Base-by-base conservation (phyloP, 2,329 filamentous ascomycete species). In the Fusarium xylarioides region DNA sequence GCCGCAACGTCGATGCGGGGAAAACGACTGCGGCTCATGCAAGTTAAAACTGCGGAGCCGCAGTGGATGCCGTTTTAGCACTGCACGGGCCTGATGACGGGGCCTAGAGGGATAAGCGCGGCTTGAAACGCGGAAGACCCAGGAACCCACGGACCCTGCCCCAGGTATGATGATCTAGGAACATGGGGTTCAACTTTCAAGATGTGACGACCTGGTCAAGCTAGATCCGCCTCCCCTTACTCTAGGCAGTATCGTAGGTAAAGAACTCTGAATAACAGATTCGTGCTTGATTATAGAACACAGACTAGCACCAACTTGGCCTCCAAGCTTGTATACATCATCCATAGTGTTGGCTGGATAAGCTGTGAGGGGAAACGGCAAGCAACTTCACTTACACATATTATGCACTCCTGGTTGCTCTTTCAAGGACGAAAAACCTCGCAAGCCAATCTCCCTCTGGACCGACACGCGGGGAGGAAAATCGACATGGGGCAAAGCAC, bases 11-110 rank as follows among this genome's bases (percentile, higher is more conserved):
- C 55, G 65, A 77, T 78, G 76, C 74, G 76, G 76, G 76, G 76
- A 78, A 78, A 52, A 49, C 44, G 74, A 77, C 75, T 78, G 76
- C 76, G 76, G 76, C 76, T 78, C 76, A 78, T 78, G 76, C 74
- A 78, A 78, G 74, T 76, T 73, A 78, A 77, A 69, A 63, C 68
- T 77, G 76, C 76, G 76, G 76, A 78, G 76, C 76, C 76, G 76
- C 76, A 78, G 75, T 78, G 76, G 76, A 71, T 68, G 68, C 37
- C 37, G 23, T 65, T 71, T 71, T 71, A 68, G 68, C 60, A 60
- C 42, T 57, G 47, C 70, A 66, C 74, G 58, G 60, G 49, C 72
- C 66, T 64, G 68, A 65, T 50, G 66, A 66, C 40, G 63, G 63
- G 44, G 67, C 59, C 57, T 70, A 62, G 66, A 62, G 40, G 63